Evolutionary conservation across 1,284 basidiomycete genomes (phyloP), one percentile per base, ranked within the genome.

Genomic region (Heterobasidion irregulare): DNA sequence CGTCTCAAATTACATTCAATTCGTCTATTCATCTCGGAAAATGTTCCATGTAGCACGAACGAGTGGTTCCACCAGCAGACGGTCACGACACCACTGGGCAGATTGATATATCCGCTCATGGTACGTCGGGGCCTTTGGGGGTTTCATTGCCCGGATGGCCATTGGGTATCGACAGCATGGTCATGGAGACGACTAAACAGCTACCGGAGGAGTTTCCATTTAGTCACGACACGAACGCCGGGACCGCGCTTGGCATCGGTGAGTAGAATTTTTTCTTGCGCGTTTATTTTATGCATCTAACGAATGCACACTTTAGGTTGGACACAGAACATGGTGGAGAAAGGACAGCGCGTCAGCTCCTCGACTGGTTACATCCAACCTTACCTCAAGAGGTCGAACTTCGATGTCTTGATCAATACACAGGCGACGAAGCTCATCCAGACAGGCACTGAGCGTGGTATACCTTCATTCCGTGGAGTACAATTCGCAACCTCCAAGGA

Each of bases 351-450:
- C 8, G 68, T 65, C 50, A 72, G 69, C 48, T 67, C 74, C 8
- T 70, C 72, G 0, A 71, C 69, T 6, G 63, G 68, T 1, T 75
- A 75, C 59, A 62, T 79, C 19, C 59, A 64, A 1, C 67, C 70
- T 9, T 58, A 63, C 2, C 57, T 67, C 9, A 58, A 59, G 43
- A 61, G 75, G 10, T 58, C 66, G 4, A 79, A 78, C 56, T 57
- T 79, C 1, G 70, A 75, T 52, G 66, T 79, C 35, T 61, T 77
- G 1, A 57, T 76, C 32, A 68, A 75, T 49, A 70, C 73, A 2
- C 70, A 68, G 19, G 76, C 73, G 8, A 72, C 69, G 2, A 69
- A 69, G 47, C 56, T 79, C 0, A 38, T 75, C 9, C 65, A 66
- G 35, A 67, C 67, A 0, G 57, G 60, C 2, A 60, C 51, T 13